phyloP scores from a whole-genome alignment of 2,329 filamentous ascomycete genomes.

The Chaetomium globosum region DNA sequence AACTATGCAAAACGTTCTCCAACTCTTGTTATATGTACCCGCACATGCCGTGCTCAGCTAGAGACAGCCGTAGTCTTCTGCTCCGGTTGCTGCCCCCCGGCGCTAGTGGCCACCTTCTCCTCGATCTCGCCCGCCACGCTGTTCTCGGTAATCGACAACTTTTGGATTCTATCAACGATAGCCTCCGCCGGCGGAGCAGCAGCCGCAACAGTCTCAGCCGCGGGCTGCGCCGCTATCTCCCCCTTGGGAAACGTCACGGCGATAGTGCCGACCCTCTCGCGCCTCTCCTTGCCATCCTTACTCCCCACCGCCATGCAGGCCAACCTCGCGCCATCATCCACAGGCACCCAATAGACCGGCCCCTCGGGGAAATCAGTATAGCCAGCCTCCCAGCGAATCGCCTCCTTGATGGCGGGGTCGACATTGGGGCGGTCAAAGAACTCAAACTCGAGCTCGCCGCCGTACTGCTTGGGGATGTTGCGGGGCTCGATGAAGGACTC shows the following conservation, averaged over 20 bases:
- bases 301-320: slow-evolving; percentile 59
- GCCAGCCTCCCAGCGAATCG: slow-evolving; percentile 57
- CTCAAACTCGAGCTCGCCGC: slow-evolving; percentile 79
- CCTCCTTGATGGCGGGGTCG: slow-evolving; percentile 62
- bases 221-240: slow-evolving; percentile 17
- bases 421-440: slow-evolving; percentile 75
- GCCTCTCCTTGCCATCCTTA: slow-evolving; percentile 49
- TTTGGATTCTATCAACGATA: neutral
- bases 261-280: slow-evolving; percentile 56
- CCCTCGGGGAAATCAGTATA: slow-evolving; percentile 58
- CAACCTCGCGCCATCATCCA: slow-evolving; percentile 49
- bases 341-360: slow-evolving; percentile 60
- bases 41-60: neutral
- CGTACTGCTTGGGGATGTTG: slow-evolving; percentile 88
- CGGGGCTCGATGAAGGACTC: slow-evolving; percentile 77
- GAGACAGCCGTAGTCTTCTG: slow-evolving; percentile 18
- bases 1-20: slow-evolving; percentile 12
- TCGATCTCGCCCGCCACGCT: slow-evolving; percentile 25
- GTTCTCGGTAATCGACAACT: neutral
- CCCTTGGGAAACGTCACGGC: slow-evolving; percentile 33
- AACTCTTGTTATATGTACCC: neutral
- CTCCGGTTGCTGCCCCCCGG: neutral
- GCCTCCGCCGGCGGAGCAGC: neutral
- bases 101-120: slow-evolving; percentile 22
- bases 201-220: slow-evolving; percentile 21